phyloP scores from a whole-genome alignment of 116 monocot species.

The Posidonia oceanica region DNA sequence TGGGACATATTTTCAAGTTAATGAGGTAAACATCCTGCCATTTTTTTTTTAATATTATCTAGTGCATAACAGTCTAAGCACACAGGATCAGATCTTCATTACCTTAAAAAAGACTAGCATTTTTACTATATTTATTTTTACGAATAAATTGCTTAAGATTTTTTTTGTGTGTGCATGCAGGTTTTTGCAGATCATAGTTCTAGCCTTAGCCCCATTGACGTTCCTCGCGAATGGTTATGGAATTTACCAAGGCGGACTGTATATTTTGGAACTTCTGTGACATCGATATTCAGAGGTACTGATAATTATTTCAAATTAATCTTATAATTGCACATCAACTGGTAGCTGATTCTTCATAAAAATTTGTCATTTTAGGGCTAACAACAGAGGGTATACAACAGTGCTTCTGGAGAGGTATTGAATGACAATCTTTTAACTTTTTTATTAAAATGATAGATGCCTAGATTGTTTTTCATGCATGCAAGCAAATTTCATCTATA shows the following conservation, averaged over 20 bases:
- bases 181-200: slow-evolving; percentile 95
- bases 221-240: slow-evolving; percentile 84
- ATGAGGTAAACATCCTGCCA: slow-evolving; percentile 55
- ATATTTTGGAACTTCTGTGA: slow-evolving; percentile 89
- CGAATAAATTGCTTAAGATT: not conserved
- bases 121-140: no score
- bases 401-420: slow-evolving; percentile 98
- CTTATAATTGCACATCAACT: not conserved
- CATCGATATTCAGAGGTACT: slow-evolving; percentile 15
- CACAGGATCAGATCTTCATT: no score
- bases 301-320: not conserved
- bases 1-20: slow-evolving; percentile 99
- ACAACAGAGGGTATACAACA: slow-evolving; percentile 83
- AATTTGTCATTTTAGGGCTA: slow-evolving; percentile 38
- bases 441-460: no score
- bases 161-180: slow-evolving; percentile 17
- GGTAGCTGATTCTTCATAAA: not conserved
- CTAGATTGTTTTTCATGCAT: not conserved
- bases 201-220: slow-evolving; percentile 60
- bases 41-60: not conserved
- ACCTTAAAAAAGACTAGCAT: no score
- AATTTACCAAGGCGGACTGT: slow-evolving; percentile 84
- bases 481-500: not conserved
- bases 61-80: no score
- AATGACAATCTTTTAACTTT: not conserved